Evolutionary conservation across 177 flowering plant species (phyloP), one percentile per base, ranked within the genome.

Genomic region (Vitis hybrid): DNA sequence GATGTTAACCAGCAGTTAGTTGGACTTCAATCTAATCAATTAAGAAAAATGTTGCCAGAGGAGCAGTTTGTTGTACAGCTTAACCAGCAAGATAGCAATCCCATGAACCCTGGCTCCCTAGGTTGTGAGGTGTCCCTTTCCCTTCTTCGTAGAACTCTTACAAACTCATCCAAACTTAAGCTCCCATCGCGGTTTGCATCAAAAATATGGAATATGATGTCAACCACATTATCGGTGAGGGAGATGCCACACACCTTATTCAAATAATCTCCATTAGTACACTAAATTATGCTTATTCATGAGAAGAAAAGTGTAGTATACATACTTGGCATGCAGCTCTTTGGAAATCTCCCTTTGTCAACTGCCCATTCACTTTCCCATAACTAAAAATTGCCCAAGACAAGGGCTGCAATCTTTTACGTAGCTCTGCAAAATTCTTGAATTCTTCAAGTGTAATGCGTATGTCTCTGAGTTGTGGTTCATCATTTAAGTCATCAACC

Each of bases 291-390:
- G n/a, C n/a, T 38, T 4, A 67, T 15, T 59, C 44, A 38, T 4
- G 50, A 3, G 38, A 31, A 12, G 12, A 19, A 44, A 11, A 33
- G 47, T 24, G 33, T 8, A 20, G 31, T n/a, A 66, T 49, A 31
- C 71, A 20, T 87, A 91, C 98, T 53, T 90, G 90, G 51, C 91
- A 82, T 66, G 97, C 88, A 58, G 97, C 97, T 78, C 95, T 84
- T 71, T 85, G 90, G 73, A 95, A 88, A 75, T 93, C 98, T 17
- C 71, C 62, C 85, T 81, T 90, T 10, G 91, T 86, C 70, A 91
- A 75, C 10, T 78, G 65, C 4, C 96, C 97, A 77, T 86, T 91
- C 6, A 85, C 85, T 83, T 86, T 85, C 20, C 97, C 96, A 69
- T 82, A 87, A 55, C 91, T 85, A 78, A 90, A 90, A 56, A 93